Base-by-base conservation (phyloP, 148 eudicot species). In the Tetragonia tetragonoides region DNA sequence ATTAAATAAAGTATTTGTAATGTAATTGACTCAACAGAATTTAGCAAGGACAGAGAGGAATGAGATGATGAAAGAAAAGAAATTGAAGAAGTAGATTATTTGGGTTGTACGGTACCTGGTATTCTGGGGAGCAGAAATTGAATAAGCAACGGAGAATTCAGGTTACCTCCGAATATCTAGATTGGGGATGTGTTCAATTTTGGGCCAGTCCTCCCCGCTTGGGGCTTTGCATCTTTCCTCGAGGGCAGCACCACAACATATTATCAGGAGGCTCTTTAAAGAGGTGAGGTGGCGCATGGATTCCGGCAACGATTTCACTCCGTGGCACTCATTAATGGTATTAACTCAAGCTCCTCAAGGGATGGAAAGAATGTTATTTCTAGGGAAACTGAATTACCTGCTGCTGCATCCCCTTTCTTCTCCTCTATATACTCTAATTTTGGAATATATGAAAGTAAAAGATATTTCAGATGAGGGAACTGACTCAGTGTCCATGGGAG, bases 331-430 rank as follows among this genome's bases (percentile, higher is more conserved):
- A n/a, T n/a, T n/a, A n/a, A n/a, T n/a, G n/a, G 3, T 2, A 2
- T 18, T 5, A 4, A 76, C 14, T 5, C 1, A 39, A 76, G 73
- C 37, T 37, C n/a, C 41, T 76, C 53, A 38, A 76, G 79, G 38
- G 72, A 66, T 7, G 79, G 79, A 46, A 53, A 76, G 53, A 67
- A 68, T 3, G 28, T 17, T 23, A 41, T 40, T 6, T 34, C 73
- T n/a, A 53, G 20, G 20, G 12, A 28, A 0, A 0, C 34, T 28
- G 34, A 28, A 1, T 28, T 28, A 28, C 34, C 34, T 28, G 34
- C 34, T n/a, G n/a, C n/a, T 28, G 34, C 34, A 28, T 28, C 1
- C 34, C 34, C 0, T 28, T 28, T 28, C 34, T 28, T 28, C 34
- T 28, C 34, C 34, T 60, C 47, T 21, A 69, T 38, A 21, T 60